Percentiles rank a stretch among this genome's conserved stretches.
phyloP scores from a whole-genome alignment of 345 rosid genomes.

The Gossypium raimondii region DNA sequence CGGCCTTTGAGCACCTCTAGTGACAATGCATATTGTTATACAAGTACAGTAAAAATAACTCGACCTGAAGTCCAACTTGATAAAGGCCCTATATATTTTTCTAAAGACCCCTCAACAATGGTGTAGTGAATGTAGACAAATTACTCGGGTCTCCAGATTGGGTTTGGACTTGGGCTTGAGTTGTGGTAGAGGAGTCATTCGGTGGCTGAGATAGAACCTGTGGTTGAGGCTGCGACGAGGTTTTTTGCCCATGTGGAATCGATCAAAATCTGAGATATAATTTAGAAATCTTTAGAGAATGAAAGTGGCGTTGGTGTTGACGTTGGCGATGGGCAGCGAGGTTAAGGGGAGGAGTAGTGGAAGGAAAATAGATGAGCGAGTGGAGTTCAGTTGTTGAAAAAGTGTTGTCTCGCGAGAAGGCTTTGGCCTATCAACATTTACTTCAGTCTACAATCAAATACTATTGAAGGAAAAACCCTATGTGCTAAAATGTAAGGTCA shows the following conservation, averaged over 20 bases:
- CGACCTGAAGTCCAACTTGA: too few relatives aligned
- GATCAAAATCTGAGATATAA: background rate
- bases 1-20: too few relatives aligned
- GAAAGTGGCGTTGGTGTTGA: background rate
- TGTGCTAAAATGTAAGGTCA: too few relatives aligned
- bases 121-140: background rate
- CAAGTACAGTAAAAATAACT: too few relatives aligned
- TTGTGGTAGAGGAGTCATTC: slow-evolving; percentile 24
- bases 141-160: background rate
- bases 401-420: background rate
- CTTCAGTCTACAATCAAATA: too few relatives aligned
- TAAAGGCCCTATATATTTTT: too few relatives aligned
- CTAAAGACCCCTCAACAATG: too few relatives aligned
- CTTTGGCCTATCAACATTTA: too few relatives aligned
- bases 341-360: slow-evolving; percentile 15
- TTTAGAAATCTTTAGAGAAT: background rate
- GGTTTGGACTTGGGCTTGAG: slow-evolving; percentile 26
- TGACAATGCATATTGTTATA: too few relatives aligned
- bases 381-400: background rate
- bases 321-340: slow-evolving; percentile 13
- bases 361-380: background rate
- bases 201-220: slow-evolving; percentile 25
- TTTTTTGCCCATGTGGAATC: slow-evolving; percentile 61
- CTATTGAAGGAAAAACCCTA: too few relatives aligned
- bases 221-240: slow-evolving; percentile 38